Conservation (phyloP, 805 yeast species). For the Yamadazyma insecticola region DNA sequence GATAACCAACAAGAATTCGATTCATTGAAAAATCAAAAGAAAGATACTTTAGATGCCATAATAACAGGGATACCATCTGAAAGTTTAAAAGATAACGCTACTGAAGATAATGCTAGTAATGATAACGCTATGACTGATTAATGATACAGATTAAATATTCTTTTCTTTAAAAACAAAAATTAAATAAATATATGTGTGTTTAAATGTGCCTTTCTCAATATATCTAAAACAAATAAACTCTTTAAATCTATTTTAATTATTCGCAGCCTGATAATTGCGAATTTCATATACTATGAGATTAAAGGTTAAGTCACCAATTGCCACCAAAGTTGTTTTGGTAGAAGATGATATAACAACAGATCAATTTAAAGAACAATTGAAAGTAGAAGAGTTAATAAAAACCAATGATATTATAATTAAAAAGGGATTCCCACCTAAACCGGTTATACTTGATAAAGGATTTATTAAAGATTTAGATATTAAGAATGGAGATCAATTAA, state of each 20-base stretch:
- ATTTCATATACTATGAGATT: conserved; percentile 14
- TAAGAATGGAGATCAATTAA: conserved; percentile 55
- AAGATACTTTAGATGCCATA: conserved; percentile 35
- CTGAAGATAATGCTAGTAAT: conserved; percentile 5
- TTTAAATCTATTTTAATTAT: too few species aligned
- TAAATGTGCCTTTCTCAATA: too few species aligned
- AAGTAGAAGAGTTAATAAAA: conserved; percentile 4
- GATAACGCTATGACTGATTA: conserved; percentile 18
- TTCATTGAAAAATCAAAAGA: conserved; percentile 28
- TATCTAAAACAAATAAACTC: too few species aligned
- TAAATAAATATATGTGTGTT: too few species aligned
- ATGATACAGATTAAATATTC: conserved; percentile 1
- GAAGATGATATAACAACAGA: conserved; percentile 31
- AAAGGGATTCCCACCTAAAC: conserved; percentile 60
- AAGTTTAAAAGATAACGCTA: conserved; percentile 17
- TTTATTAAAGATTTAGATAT: conserved; percentile 32
- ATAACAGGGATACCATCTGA: too few species aligned
- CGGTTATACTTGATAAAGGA: conserved; percentile 26
- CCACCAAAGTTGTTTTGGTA: conserved; percentile 15
- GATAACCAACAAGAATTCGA: conserved; percentile 44
- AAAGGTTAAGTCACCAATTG: conserved; percentile 7
- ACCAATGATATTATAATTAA: conserved; percentile 26
- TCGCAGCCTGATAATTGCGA: too few species aligned
- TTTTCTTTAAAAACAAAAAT: too few species aligned
- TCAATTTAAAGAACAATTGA: conserved; percentile 22